Base-by-base conservation (phyloP, 768 basidiomycete species). In the Tulasnella sp. region DNA sequence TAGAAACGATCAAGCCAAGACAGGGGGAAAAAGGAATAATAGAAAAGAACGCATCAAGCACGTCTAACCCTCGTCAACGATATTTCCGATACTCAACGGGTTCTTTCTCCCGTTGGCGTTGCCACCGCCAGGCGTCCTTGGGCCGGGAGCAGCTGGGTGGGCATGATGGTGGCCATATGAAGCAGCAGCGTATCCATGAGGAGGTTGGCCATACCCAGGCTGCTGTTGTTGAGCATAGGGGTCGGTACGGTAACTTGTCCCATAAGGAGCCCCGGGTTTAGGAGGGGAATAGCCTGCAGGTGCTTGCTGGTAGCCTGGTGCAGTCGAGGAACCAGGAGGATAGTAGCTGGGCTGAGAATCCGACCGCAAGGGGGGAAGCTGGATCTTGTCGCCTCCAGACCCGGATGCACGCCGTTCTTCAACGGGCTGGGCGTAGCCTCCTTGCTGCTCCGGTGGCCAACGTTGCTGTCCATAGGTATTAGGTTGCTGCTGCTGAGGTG, bases 21-120 rank as follows among this genome's bases (percentile, higher is more conserved):
- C 41, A 58, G 41, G 22, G 5, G n/a, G n/a, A 31, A 34, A 48
- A 76, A 3, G 18, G 48, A 58, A 46, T 54, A 4, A 20, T 14
- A 75, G n/a, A 75, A 37, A 34, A 34, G 18, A 34, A 44, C 20
- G 20, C 34, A 75, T 42, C 8, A 18, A 41, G n/a, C 42, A 16
- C 16, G 46, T 76, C 76, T 76, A 76, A 72, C 88, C 88, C 77
- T 91, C 91, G 54, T 91, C 92, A 79, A 93, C 92, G 79, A 93
- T 93, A 83, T 90, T 92, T 78, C 91, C 91, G 82, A 93, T 93
- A 83, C 91, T 92, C 86, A 93, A 83, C 78, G 89, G 89, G 82
- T 92, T 93, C 86, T 91, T 93, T 88, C 92, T 93, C 54, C 88
- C 86, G 44, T 83, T 79, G 79, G 83, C 82, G 48, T 24, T 34